These are phyloP conservation scores for Cutaneotrichosporon sp. DNA, from an alignment of 1,284 basidiomycete genomes.

Conservation along the genomic window DNA sequence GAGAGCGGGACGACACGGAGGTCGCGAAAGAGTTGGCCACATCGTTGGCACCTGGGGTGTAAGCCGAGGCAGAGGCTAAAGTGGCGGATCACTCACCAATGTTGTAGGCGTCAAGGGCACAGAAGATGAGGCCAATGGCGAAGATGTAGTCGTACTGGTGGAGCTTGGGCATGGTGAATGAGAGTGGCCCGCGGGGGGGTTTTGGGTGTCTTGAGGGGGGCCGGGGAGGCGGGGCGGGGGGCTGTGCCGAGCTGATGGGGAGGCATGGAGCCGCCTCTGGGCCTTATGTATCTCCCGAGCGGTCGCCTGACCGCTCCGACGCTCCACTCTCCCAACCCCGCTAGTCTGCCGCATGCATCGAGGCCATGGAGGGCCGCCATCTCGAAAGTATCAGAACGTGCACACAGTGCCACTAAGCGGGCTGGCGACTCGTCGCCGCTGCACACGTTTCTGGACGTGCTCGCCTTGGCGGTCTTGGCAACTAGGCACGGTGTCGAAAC, in stretches of 20 bases:
- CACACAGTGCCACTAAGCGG: background rate
- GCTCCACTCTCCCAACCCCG: background rate
- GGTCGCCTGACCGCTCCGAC: background rate
- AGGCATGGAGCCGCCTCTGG: background rate
- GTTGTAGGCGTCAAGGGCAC: conserved; percentile 56
- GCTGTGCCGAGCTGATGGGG: background rate
- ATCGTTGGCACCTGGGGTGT: conserved; percentile 45
- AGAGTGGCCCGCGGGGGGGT: background rate
- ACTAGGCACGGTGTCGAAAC: background rate
- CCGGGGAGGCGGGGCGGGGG: background rate
- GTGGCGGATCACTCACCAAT: conserved; percentile 42
- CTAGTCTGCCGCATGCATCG: background rate
- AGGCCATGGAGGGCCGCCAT: background rate
- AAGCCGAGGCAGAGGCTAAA: background rate
- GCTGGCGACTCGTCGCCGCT: background rate
- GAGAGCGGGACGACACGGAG: conserved; percentile 55
- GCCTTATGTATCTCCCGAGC: background rate
- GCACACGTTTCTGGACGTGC: background rate
- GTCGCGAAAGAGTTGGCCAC: conserved; percentile 56
- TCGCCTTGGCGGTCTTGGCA: background rate
- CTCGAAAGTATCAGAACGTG: background rate
- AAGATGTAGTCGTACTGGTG: conserved; percentile 57
- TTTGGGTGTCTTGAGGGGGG: background rate
- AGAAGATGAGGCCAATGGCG: conserved; percentile 54
- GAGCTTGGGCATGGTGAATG: conserved; percentile 56